Evolutionary conservation across 371 early-diverging fungal species (phyloP).

Genomic region (Synchytrium microbalum): DNA sequence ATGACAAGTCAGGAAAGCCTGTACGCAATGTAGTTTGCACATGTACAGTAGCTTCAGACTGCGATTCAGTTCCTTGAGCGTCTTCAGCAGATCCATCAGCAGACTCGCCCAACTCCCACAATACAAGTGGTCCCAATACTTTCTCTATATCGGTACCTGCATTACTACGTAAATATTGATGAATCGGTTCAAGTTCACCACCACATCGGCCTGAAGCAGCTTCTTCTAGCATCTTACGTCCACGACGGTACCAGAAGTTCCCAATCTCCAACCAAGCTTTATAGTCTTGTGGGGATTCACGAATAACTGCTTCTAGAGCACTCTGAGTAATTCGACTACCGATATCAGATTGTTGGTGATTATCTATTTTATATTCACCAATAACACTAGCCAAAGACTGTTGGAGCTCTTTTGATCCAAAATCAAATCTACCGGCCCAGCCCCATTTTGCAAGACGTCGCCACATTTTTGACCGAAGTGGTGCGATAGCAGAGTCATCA

Average conservation of each 20-base stretch:
- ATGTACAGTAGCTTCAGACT: neutral
- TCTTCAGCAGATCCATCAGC: neutral
- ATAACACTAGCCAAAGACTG: slow-evolving; percentile 26
- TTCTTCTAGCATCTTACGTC: slow-evolving; percentile 52
- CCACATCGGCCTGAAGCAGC: slow-evolving; percentile 5
- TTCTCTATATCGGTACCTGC: neutral
- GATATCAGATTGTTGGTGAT: slow-evolving; percentile 36
- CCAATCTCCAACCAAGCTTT: slow-evolving; percentile 61
- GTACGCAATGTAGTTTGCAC: neutral
- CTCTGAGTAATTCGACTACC: slow-evolving; percentile 19
- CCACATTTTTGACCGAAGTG: neutral
- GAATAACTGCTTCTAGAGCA: slow-evolving; percentile 20
- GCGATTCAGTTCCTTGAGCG: neutral
- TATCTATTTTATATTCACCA: slow-evolving; percentile 5
- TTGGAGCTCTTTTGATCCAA: slow-evolving; percentile 37
- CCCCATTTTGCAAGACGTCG: neutral
- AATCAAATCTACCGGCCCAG: slow-evolving; percentile 21
- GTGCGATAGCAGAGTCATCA: neutral
- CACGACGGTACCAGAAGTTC: slow-evolving; percentile 53
- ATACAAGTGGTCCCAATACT: neutral
- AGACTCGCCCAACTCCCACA: neutral
- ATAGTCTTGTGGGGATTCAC: slow-evolving; percentile 22
- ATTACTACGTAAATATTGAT: neutral
- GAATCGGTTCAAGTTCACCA: slow-evolving; percentile 4
- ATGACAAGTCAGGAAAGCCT: neutral